Percentiles rank a stretch among this genome's conserved stretches.
phyloP scores from a whole-genome alignment of 2,329 filamentous ascomycete species.

The Curvularia sp. region DNA sequence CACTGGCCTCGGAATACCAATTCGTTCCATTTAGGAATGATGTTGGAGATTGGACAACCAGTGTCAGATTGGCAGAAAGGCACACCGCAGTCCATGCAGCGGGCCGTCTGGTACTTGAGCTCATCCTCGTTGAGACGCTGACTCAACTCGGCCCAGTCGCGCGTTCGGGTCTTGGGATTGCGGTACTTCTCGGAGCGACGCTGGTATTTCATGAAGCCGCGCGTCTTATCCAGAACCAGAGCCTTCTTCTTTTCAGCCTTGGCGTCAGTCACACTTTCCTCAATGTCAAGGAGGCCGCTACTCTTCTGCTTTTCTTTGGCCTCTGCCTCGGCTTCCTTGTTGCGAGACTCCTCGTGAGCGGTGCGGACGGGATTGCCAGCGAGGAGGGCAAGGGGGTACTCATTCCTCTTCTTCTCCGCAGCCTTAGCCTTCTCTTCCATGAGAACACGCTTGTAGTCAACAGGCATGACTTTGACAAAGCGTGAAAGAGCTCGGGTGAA shows the following conservation, averaged over 20 bases:
- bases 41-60: constrained; percentile 94
- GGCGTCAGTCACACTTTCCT: constrained; percentile 85
- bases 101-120: constrained; percentile 93
- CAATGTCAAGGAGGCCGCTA: constrained; percentile 76
- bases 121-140: constrained; percentile 89
- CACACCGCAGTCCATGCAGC: constrained; percentile 99
- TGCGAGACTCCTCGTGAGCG: constrained; percentile 61
- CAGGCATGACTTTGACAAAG: constrained; percentile 91
- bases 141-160: constrained; percentile 93
- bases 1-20: constrained; percentile 72
- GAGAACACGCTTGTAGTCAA: constrained; percentile 94
- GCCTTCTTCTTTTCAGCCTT: constrained; percentile 90
- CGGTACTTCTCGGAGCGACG: constrained; percentile 94
- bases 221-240: constrained; percentile 95
- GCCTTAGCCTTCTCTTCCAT: constrained; percentile 85
- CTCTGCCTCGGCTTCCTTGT: constrained; percentile 66
- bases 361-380: constrained; percentile 68
- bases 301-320: constrained; percentile 74
- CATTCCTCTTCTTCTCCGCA: constrained; percentile 81
- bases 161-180: constrained; percentile 79
- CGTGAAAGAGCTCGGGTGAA: constrained; percentile 89
- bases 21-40: constrained; percentile 97
- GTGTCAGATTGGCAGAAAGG: constrained; percentile 97
- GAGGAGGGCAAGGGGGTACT: constrained; percentile 81
- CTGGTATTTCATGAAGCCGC: constrained; percentile 96